Evolutionary conservation across 2,329 filamentous ascomycete species (phyloP).

Genomic region (Bertia moriformis): DNA sequence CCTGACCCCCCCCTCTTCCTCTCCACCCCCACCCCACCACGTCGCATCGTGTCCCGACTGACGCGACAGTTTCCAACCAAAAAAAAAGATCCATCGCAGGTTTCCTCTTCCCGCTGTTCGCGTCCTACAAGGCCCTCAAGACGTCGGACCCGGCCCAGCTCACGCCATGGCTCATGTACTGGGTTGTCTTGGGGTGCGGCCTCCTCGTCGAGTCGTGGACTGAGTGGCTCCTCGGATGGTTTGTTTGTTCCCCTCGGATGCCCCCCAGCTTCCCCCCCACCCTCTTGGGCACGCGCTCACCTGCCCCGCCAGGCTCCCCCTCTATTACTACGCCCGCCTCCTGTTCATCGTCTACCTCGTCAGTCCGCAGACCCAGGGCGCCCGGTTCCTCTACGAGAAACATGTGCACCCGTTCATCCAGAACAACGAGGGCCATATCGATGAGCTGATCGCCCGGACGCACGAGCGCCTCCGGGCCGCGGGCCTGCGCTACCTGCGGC

Average conservation of each 20-base stretch:
- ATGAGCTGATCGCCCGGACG: conserved; percentile 69
- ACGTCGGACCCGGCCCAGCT: conserved; percentile 77
- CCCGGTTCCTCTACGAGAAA: conserved; percentile 68
- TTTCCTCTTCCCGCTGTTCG: conserved; percentile 88
- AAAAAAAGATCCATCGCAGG: conserved; percentile 61
- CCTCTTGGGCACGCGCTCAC: conserved; percentile 2
- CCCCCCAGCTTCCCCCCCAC: not conserved
- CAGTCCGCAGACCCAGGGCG: conserved; percentile 92
- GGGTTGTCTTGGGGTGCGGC: conserved; percentile 76
- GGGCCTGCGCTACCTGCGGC: conserved; percentile 63
- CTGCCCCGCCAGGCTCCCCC: conserved; percentile 52
- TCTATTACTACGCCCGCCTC: conserved; percentile 84
- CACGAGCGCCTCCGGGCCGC: conserved; percentile 67
- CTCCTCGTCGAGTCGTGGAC: conserved; percentile 76
- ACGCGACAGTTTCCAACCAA: conserved; percentile 10
- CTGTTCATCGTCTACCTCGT: conserved; percentile 84
- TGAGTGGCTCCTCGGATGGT: conserved; percentile 75
- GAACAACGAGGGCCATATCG: conserved; percentile 77
- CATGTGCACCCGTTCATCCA: conserved; percentile 79
- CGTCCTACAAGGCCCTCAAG: conserved; percentile 94
- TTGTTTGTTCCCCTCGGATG: conserved; percentile 8
- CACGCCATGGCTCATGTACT: conserved; percentile 98
- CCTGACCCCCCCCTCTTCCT: too few relatives aligned
- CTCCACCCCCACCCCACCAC: not conserved
- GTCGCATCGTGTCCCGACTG: not conserved